phyloP scores from a whole-genome alignment of 345 rosid species.

The Physaria fendleri region DNA sequence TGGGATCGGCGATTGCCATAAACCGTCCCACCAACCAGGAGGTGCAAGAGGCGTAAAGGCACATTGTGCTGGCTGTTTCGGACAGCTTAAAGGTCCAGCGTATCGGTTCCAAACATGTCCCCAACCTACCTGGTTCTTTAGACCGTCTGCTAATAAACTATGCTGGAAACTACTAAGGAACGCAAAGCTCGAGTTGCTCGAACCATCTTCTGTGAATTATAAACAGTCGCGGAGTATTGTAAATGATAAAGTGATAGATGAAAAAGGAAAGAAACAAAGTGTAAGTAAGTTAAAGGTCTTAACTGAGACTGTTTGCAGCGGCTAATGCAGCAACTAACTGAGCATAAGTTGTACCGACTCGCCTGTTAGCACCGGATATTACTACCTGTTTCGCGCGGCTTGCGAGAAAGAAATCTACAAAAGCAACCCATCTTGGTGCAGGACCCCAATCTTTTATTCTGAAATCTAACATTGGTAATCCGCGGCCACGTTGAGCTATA shows the following conservation, averaged over 20 bases:
- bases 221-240: neutral
- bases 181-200: constrained; percentile 45
- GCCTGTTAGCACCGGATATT: constrained; percentile 83
- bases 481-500: constrained; percentile 36
- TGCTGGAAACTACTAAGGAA: constrained; percentile 89
- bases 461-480: constrained; percentile 44
- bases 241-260: neutral
- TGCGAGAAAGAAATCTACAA: constrained; percentile 97
- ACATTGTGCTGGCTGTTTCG: constrained; percentile 65
- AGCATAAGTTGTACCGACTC: constrained; percentile 90
- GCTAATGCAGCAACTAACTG: constrained; percentile 85
- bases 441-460: constrained; percentile 97
- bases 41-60: constrained; percentile 87
- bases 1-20: constrained; percentile 87
- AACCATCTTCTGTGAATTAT: constrained; percentile 51
- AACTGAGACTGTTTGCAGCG: constrained; percentile 80
- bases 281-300: neutral
- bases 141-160: constrained; percentile 56
- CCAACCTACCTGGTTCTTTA: constrained; percentile 82
- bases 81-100: constrained; percentile 89
- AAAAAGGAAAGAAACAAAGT: neutral
- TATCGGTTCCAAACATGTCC: constrained; percentile 97
- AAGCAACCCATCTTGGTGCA: constrained; percentile 98
- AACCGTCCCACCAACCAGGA: constrained; percentile 97
- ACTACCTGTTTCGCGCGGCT: constrained; percentile 73